Evolutionary conservation across 768 basidiomycete species (phyloP), one percentile per base, ranked within the genome.

Genomic region (Amanita subjunquillea): DNA sequence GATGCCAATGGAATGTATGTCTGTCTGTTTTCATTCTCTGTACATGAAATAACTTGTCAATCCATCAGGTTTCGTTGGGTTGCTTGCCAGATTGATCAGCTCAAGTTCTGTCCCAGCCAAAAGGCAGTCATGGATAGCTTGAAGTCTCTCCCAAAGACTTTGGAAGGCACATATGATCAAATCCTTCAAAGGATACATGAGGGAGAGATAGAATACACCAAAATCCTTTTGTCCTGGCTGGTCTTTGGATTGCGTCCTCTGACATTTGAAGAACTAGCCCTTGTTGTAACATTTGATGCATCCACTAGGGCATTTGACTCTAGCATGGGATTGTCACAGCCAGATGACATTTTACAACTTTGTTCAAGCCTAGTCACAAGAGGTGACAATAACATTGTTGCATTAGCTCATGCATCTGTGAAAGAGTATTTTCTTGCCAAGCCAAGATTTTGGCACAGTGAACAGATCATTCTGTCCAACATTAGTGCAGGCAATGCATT

Each of bases 281-380:
- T 23, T n/a, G 25, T 49, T 38, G 17, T 49, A 20, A 20, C 34
- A n/a, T 37, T 38, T 39, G 37, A 49, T 17, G 22, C 23, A 27
- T 25, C 20, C 2, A 15, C 7, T 37, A 25, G 36, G 10, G n/a
- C 1, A n/a, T 39, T 49, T 49, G 48, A 49, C 27, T 27, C 37
- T 25, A 23, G 23, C 17, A 9, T 23, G 13, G 25, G 13, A 37
- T 34, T 48, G 34, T n/a, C 12, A 7, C 23, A 34, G 25, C 17
- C 36, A 25, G 37, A 49, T 23, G 20, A 49, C 25, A 37, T 49
- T 3, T 15, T 49, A 13, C 22, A 38, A 15, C 8, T 49, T 10
- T 49, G 48, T 23, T 49, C 48, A 37, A 49, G 48, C 37, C 23
- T 49, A 23, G 48, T 48, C 17, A 37, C 48, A 48, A 36, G n/a